phyloP scores from a whole-genome alignment of 208 protist genomes.

The Herpetomonas muscarum region DNA sequence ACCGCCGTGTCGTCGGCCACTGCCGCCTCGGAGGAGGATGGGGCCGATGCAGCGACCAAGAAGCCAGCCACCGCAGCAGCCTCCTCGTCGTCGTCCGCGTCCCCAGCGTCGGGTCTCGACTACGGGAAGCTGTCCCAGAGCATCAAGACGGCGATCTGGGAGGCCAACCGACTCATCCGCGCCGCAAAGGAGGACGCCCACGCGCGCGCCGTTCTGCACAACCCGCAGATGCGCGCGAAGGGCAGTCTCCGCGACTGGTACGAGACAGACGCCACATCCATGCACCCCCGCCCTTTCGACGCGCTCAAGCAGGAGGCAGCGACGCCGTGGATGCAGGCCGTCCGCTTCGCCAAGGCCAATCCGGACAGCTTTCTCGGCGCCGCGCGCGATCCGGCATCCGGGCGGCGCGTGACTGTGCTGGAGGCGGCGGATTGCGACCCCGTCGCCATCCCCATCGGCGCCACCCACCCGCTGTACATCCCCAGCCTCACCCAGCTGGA shows the following conservation, averaged over 20 bases:
- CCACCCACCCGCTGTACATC: slow-evolving; percentile 62
- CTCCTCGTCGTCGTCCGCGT: slow-evolving; percentile 5
- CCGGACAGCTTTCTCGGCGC: neutral
- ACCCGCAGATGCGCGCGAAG: slow-evolving; percentile 34
- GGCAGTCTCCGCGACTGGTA: slow-evolving; percentile 67
- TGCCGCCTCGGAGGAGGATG: neutral
- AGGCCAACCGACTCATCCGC: slow-evolving; percentile 53
- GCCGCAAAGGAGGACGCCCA: slow-evolving; percentile 71
- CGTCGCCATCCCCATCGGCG: slow-evolving; percentile 56
- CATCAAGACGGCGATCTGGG: slow-evolving; percentile 68
- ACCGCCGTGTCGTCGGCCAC: neutral
- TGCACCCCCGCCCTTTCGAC: slow-evolving; percentile 52
- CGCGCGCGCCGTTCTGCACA: slow-evolving; percentile 48
- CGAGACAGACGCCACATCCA: slow-evolving; percentile 65
- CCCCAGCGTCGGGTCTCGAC: slow-evolving; percentile 26
- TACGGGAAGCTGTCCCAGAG: slow-evolving; percentile 50
- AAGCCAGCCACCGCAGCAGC: neutral
- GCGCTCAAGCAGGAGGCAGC: slow-evolving; percentile 49
- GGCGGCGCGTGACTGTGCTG: slow-evolving; percentile 30
- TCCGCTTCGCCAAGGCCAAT: slow-evolving; percentile 51
- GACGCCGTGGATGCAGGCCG: slow-evolving; percentile 78
- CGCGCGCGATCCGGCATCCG: neutral
- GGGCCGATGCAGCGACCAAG: neutral
- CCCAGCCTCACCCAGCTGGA: slow-evolving; percentile 72
- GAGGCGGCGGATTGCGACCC: slow-evolving; percentile 40